These are phyloP conservation scores for Globisporangium heterothallicum DNA, from an alignment of 352 stramenopile species.

Conservation along the genomic window DNA sequence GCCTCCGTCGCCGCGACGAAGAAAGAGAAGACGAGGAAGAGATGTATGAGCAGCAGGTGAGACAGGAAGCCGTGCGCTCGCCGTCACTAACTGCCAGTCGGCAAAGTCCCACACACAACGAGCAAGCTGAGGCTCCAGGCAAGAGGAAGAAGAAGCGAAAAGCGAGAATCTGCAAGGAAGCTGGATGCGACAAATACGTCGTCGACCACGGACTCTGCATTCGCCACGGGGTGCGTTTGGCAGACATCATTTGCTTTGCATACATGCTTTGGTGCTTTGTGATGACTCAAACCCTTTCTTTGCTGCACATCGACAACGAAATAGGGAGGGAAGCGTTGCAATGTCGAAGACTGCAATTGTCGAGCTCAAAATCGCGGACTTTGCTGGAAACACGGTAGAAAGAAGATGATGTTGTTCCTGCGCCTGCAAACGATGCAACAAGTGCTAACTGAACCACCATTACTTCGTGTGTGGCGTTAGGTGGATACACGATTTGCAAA, in stretches of 20 bases:
- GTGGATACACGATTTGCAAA: conserved; percentile 28
- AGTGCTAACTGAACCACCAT: too few species aligned
- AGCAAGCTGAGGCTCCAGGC: neutral
- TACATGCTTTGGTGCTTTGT: too few species aligned
- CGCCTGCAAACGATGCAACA: too few species aligned
- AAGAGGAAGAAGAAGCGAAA: conserved; percentile 36
- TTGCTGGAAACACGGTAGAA: conserved; percentile 42
- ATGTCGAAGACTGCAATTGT: conserved; percentile 41
- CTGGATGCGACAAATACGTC: conserved; percentile 40
- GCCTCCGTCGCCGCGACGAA: too few species aligned
- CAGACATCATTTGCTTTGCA: neutral
- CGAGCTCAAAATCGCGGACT: conserved; percentile 49
- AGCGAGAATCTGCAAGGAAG: conserved; percentile 30
- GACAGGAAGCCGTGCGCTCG: neutral
- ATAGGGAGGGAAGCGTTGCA: conserved; percentile 45
- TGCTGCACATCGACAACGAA: conserved; percentile 7
- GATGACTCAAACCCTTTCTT: too few species aligned
- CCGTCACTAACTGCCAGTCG: neutral
- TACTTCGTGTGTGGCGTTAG: too few species aligned
- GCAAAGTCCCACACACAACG: neutral
- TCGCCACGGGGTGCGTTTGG: conserved; percentile 26
- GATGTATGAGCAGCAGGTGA: neutral
- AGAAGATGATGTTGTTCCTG: conserved; percentile 24
- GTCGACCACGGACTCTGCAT: conserved; percentile 42
- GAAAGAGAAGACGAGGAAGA: neutral